phyloP scores from a whole-genome alignment of 1,284 basidiomycete genomes.

The Ceratobasidium sp. region DNA sequence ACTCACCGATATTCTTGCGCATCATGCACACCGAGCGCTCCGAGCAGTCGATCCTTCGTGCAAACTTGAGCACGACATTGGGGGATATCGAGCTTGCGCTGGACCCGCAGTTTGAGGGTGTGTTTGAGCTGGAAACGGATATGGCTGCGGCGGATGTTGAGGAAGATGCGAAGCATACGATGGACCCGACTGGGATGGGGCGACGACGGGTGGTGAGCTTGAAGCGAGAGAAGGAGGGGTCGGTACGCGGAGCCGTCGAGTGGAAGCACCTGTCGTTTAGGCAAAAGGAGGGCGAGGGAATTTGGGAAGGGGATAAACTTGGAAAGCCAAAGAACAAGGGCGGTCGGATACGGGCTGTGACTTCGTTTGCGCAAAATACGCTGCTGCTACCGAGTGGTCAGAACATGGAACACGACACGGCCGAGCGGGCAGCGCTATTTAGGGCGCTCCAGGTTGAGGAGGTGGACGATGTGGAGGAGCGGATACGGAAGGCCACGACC shows the following conservation, averaged over 20 bases:
- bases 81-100: constrained; percentile 29
- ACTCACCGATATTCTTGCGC: constrained; percentile 41
- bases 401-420: constrained; percentile 20
- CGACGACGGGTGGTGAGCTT: constrained; percentile 1
- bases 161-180: constrained; percentile 22
- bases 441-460: constrained; percentile 4
- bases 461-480: constrained; percentile 17
- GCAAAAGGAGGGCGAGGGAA: constrained; percentile 24
- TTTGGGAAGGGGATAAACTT: constrained; percentile 25
- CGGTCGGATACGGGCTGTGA: constrained; percentile 3
- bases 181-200: constrained; percentile 32
- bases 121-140: constrained; percentile 30
- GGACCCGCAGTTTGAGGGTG: constrained; percentile 29
- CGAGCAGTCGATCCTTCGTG: constrained; percentile 24
- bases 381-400: constrained; percentile 17
- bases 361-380: constrained; percentile 21
- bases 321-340: not conserved
- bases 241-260: constrained; percentile 13
- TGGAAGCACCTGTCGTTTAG: constrained; percentile 35
- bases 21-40: constrained; percentile 34
- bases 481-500: constrained; percentile 30
- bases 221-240: constrained; percentile 3
- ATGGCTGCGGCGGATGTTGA: constrained; percentile 22
- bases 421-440: constrained; percentile 24
- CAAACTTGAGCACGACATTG: constrained; percentile 23